Percentiles rank a stretch among this genome's conserved stretches.
Evolutionary conservation across 176 grass and related monocot species (phyloP).

Genomic region (Oryza longistaminata): DNA sequence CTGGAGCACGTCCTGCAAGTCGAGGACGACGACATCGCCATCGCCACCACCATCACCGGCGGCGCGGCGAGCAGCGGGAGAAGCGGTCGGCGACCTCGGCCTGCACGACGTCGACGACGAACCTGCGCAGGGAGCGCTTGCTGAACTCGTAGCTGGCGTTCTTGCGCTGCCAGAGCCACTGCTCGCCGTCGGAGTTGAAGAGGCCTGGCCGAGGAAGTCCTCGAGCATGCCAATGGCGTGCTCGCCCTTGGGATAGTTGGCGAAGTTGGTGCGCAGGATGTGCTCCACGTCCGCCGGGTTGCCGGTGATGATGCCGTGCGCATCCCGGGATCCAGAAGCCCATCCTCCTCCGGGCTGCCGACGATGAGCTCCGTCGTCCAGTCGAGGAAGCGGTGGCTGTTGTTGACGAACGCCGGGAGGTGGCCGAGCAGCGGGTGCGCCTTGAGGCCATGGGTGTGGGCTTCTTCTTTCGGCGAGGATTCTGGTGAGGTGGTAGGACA

Average conservation of each 20-base stretch:
- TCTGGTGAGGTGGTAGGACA: slow-evolving; percentile 4
- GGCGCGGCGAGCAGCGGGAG: slow-evolving; percentile 35
- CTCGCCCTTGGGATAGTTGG: slow-evolving; percentile 30
- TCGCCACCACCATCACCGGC: no score
- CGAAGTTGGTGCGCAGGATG: slow-evolving; percentile 27
- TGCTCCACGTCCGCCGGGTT: slow-evolving; percentile 38
- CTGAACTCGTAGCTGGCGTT: slow-evolving; percentile 35
- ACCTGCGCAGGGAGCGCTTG: slow-evolving; percentile 19
- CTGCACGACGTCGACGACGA: slow-evolving; percentile 38
- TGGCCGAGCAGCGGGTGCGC: no score
- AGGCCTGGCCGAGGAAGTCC: slow-evolving; percentile 40
- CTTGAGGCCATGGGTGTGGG: slow-evolving; percentile 18
- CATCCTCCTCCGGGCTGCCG: not conserved
- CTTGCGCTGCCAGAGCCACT: slow-evolving; percentile 46
- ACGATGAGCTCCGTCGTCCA: no score
- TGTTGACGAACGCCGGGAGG: no score
- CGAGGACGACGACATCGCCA: not conserved
- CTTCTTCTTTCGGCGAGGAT: not conserved
- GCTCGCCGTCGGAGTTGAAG: slow-evolving; percentile 38
- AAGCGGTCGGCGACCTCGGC: slow-evolving; percentile 23
- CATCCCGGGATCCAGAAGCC: slow-evolving; percentile 20
- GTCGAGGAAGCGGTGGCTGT: no score
- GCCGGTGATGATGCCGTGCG: slow-evolving; percentile 26
- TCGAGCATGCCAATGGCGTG: slow-evolving; percentile 14
- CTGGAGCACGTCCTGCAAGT: slow-evolving; percentile 43